A percentile compares a stretch with the other conserved stretches of the same genome.
Conservation (phyloP, 106 monocot species). For the Dendrobium chrysotoxum region DNA sequence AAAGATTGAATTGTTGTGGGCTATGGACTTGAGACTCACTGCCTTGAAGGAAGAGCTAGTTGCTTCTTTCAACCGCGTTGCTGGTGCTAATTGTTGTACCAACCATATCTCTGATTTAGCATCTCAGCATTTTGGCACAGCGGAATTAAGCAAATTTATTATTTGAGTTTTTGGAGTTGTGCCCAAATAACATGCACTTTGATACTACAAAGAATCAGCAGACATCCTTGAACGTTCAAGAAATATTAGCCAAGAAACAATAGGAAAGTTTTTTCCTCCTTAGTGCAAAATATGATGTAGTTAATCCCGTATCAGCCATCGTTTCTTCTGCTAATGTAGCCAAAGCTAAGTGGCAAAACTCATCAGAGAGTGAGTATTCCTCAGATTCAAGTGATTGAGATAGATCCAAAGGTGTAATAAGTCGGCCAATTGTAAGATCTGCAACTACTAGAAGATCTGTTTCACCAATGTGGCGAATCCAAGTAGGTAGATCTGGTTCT, state of each 20-base stretch:
- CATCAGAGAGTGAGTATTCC: slow-evolving; percentile 60
- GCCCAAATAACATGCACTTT: slow-evolving; percentile 9
- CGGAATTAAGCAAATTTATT: slow-evolving; percentile 24
- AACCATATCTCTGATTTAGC: slow-evolving; percentile 52
- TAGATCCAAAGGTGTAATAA: slow-evolving; percentile 51
- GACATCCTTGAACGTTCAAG: slow-evolving; percentile 4
- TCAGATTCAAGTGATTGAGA: slow-evolving; percentile 51
- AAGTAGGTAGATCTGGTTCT: slow-evolving; percentile 88
- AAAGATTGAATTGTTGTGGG: slow-evolving; percentile 77
- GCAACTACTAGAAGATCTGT: slow-evolving; percentile 88
- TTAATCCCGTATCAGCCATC: slow-evolving; percentile 13
- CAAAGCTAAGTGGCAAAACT: slow-evolving; percentile 69
- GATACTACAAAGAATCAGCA: slow-evolving; percentile 12
- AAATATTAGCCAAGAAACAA: slow-evolving; percentile 12
- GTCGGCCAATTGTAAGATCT: slow-evolving; percentile 64
- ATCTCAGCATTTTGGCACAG: slow-evolving; percentile 52
- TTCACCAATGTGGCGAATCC: slow-evolving; percentile 87
- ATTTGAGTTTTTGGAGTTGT: slow-evolving; percentile 34
- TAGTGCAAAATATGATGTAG: background rate
- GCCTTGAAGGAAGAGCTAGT: slow-evolving; percentile 63
- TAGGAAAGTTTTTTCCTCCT: background rate
- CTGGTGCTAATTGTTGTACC: slow-evolving; percentile 36
- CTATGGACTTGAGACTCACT: slow-evolving; percentile 60
- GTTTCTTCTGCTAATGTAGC: slow-evolving; percentile 80
- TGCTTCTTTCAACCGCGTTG: slow-evolving; percentile 38